phyloP scores from a whole-genome alignment of 140 eudicot species.

The Erigeron philadelphicus region DNA sequence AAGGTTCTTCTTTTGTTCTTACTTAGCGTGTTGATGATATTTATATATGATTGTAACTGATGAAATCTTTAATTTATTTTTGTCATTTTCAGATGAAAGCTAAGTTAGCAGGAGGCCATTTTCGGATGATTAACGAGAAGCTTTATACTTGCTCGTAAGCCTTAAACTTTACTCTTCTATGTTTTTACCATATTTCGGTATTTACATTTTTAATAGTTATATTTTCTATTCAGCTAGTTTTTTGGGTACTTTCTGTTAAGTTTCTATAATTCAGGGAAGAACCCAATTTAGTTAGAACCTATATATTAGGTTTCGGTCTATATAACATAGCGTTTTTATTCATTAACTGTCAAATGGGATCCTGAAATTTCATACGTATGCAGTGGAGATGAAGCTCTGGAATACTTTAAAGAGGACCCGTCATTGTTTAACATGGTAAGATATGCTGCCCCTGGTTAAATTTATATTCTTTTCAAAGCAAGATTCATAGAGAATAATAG shows the following conservation, averaged over 20 bases:
- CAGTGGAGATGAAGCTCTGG: slow-evolving; percentile 88
- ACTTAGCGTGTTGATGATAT: neutral
- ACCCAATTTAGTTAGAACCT: neutral
- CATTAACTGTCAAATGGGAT: slow-evolving; percentile 11
- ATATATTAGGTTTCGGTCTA: neutral
- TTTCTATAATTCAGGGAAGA: neutral
- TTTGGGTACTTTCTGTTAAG: neutral
- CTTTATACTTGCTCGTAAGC: slow-evolving; percentile 93
- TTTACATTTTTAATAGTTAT: neutral
- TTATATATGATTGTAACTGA: neutral
- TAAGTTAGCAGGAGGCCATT: slow-evolving; percentile 83
- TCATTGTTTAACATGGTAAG: slow-evolving; percentile 73
- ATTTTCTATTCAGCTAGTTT: neutral
- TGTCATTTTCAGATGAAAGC: slow-evolving; percentile 63
- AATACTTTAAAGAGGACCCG: slow-evolving; percentile 80
- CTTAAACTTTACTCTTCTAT: neutral
- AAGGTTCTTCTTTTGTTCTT: slow-evolving; percentile 39
- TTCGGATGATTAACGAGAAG: slow-evolving; percentile 95
- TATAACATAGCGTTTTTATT: neutral
- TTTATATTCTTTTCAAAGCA: too few species aligned
- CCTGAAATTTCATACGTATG: slow-evolving; percentile 17
- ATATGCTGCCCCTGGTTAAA: neutral
- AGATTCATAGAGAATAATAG: too few species aligned
- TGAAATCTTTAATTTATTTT: slow-evolving; percentile 6
- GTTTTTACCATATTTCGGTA: neutral